phyloP scores from a whole-genome alignment of 148 eudicot species.

The Camellia lanceoleosa region DNA sequence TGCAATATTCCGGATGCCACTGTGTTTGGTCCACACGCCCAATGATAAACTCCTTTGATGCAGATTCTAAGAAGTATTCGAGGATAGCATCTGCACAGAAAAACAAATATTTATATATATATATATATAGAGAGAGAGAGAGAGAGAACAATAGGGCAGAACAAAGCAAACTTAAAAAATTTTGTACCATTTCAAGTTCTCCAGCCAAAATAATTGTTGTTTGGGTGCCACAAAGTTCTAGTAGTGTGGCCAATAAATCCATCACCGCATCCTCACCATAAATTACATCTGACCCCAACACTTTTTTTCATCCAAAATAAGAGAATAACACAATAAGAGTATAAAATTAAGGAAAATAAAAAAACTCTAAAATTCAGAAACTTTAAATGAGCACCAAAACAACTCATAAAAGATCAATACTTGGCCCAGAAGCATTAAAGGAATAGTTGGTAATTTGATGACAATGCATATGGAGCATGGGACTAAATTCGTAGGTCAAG shows the following conservation, averaged over 20 bases:
- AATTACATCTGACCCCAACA: conserved; percentile 88
- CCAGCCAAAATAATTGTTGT: conserved; percentile 84
- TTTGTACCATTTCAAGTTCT: conserved; percentile 82
- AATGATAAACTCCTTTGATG: conserved; percentile 54
- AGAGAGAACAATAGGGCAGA: not conserved
- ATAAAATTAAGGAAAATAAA: not conserved
- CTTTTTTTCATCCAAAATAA: conserved; percentile 22
- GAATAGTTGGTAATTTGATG: not conserved
- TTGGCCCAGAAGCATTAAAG: not conserved
- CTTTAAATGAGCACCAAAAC: not conserved
- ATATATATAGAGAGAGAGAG: too few relatives aligned
- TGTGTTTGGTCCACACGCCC: conserved; percentile 69
- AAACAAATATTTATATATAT: not conserved
- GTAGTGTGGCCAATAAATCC: conserved; percentile 62
- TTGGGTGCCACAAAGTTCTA: conserved; percentile 51
- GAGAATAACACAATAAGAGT: not conserved
- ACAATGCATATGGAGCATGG: not conserved
- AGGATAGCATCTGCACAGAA: conserved; percentile 58
- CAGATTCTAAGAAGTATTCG: conserved; percentile 80
- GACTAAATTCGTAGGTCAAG: not conserved
- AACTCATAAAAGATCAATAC: not conserved
- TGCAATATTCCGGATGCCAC: conserved; percentile 82
- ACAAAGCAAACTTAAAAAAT: not conserved
- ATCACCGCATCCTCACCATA: conserved; percentile 80
- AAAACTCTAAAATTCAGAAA: not conserved